Evolutionary conservation across 78 protist species (phyloP), one percentile per base, ranked within the genome.

Genomic region (Protostelium mycophagum): DNA sequence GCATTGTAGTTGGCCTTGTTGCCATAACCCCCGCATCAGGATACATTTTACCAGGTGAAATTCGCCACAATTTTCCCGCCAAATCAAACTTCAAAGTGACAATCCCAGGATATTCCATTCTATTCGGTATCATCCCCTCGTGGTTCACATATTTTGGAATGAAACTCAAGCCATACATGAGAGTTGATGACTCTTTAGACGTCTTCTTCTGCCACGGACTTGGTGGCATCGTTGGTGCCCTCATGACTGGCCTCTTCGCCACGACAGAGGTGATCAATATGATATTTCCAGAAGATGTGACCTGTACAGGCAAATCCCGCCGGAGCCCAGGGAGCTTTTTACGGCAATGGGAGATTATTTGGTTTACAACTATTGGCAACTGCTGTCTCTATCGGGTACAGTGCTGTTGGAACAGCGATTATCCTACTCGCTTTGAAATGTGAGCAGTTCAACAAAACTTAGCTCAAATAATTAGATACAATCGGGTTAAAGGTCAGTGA

Each of bases 1-100:
- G 95, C 83, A 88, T 89, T 28, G 88, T 94, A 63, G 95, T 93
- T 1, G 95, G 97, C 85, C 87, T 94, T 23, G 97, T 94, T 0
- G 96, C 95, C 85, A 93, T 96, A 85, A 96, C 98, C 0, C 96
- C 98, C n/a, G 96, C 96, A 0, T 89, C 96, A 28, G 98, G 97
- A 39, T 96, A 36, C 88, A 89, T 96, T 86, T 51, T 25, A 5
- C 73, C 73, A 51, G 73, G 73, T 51, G 73, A n/a, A n/a, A n/a
- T n/a, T n/a, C n/a, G n/a, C n/a, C n/a, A n/a, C n/a, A n/a, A n/a
- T 51, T 16, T 51, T 51, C 16, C 73, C 16, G 16, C 73, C 73
- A 25, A 5, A 25, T 51, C 5, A 5, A 51, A 25, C 73, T 16
- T 16, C 16, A 25, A 5, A 16, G 31, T 51, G 31, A 51, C 73